These are phyloP conservation scores for Mycena belliarum DNA, from an alignment of 768 basidiomycete genomes.

Conservation along the genomic window DNA sequence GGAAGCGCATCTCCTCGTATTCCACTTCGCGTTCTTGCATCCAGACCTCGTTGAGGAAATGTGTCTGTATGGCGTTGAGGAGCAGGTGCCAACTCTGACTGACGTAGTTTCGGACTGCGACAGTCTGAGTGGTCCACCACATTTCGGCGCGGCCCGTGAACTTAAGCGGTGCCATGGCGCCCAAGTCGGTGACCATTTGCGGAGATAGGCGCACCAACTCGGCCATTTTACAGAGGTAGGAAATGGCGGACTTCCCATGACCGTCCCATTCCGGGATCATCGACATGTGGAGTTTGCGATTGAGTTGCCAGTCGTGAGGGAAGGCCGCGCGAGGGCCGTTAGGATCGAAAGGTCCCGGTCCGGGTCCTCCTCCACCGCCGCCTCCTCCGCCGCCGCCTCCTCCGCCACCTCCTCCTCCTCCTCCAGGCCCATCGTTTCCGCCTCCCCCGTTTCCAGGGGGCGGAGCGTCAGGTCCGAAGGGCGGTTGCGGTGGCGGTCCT, in stretches of 20 bases:
- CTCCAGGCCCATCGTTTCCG: too few species aligned
- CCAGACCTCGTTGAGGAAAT: constrained; percentile 9
- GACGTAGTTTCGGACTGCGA: neutral
- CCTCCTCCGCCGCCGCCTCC: too few species aligned
- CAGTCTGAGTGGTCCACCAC: neutral
- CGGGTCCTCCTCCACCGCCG: too few species aligned
- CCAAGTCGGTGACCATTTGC: constrained; percentile 2
- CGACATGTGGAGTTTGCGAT: neutral
- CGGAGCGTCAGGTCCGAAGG: too few species aligned
- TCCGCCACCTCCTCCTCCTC: too few species aligned
- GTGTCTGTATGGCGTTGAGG: neutral
- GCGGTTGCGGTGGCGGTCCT: too few species aligned
- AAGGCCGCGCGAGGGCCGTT: too few species aligned
- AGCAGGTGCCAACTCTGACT: neutral
- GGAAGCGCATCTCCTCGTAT: constrained; percentile 7
- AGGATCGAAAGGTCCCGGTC: too few species aligned
- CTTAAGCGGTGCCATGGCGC: neutral
- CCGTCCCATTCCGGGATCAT: constrained; percentile 3
- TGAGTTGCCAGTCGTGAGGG: constrained; percentile 8
- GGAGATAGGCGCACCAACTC: neutral
- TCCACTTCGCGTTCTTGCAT: neutral
- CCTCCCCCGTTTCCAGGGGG: too few species aligned
- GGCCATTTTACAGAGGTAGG: neutral
- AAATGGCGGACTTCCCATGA: neutral
- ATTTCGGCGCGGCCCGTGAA: neutral